phyloP scores from a whole-genome alignment of 129 eudicot species.

The Saussurea involucrata region DNA sequence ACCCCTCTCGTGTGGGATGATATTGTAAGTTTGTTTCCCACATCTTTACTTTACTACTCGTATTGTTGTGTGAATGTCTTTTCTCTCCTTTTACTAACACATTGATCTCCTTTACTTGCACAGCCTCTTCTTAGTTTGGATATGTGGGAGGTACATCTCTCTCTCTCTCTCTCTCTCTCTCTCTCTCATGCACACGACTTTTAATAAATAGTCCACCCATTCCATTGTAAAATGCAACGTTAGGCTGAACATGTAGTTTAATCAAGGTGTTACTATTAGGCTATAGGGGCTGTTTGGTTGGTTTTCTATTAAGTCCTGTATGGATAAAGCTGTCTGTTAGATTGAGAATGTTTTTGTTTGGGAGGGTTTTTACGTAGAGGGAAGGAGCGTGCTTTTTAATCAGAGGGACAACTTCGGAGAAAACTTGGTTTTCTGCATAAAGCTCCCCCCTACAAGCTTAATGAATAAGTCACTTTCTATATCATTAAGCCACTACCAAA shows the following conservation, averaged over 20 bases:
- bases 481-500: no score
- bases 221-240: neutral
- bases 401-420: no score
- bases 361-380: no score
- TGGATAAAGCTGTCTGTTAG: no score
- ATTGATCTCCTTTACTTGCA: conserved; percentile 24
- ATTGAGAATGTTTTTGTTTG: no score
- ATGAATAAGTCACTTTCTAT: no score
- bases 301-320: no score
- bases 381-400: no score
- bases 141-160: conserved; percentile 84
- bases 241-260: neutral
- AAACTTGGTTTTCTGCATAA: no score
- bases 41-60: neutral
- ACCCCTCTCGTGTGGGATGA: conserved; percentile 86
- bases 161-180: conserved; percentile 23
- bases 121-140: conserved; percentile 93
- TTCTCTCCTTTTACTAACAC: neutral
- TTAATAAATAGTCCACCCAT: neutral
- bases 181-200: conserved; percentile 13
- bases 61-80: neutral
- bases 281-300: no score
- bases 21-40: conserved; percentile 56
- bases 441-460: no score
- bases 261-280: neutral